phyloP scores from a whole-genome alignment of 768 basidiomycete species.

The Guyanaporus albipodus region DNA sequence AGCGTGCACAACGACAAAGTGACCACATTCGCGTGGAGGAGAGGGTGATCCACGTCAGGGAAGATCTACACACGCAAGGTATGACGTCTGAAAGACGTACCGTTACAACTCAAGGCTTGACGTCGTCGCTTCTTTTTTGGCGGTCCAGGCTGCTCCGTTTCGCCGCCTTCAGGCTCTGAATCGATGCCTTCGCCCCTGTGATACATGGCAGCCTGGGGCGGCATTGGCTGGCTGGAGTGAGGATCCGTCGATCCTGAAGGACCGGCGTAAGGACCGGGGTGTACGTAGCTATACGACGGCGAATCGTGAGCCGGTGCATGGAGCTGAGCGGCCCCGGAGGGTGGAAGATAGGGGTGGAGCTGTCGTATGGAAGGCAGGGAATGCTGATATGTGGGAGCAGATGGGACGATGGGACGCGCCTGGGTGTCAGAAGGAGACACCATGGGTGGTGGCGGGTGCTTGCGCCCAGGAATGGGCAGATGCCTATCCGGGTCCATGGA shows the following conservation, averaged over 20 bases:
- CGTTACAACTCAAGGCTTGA: constrained; percentile 82
- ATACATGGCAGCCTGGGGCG: constrained; percentile 23
- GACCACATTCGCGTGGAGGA: neutral
- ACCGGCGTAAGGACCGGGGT: constrained; percentile 18
- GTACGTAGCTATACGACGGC: constrained; percentile 27
- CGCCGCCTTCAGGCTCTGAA: constrained; percentile 57
- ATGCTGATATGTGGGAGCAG: constrained; percentile 22
- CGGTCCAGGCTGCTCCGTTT: constrained; percentile 48
- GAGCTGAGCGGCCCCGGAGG: constrained; percentile 36
- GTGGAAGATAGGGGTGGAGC: constrained; percentile 60
- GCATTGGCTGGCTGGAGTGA: constrained; percentile 19
- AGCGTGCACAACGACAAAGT: neutral
- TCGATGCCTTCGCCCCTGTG: constrained; percentile 41
- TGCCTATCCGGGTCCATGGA: constrained; percentile 38
- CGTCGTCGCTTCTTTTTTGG: constrained; percentile 81
- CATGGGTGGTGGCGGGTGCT: constrained; percentile 26
- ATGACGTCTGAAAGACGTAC: constrained; percentile 39
- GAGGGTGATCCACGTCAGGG: constrained; percentile 11
- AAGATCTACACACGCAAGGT: constrained; percentile 21
- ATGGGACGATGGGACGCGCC: constrained; percentile 25
- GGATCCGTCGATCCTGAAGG: constrained; percentile 29
- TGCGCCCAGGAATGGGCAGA: constrained; percentile 32
- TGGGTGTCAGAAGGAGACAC: constrained; percentile 28
- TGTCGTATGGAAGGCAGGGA: constrained; percentile 65
- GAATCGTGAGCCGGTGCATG: constrained; percentile 27